Evolutionary conservation across 2,329 filamentous ascomycete genomes (phyloP).

Genomic region (Nothophoma quercina): DNA sequence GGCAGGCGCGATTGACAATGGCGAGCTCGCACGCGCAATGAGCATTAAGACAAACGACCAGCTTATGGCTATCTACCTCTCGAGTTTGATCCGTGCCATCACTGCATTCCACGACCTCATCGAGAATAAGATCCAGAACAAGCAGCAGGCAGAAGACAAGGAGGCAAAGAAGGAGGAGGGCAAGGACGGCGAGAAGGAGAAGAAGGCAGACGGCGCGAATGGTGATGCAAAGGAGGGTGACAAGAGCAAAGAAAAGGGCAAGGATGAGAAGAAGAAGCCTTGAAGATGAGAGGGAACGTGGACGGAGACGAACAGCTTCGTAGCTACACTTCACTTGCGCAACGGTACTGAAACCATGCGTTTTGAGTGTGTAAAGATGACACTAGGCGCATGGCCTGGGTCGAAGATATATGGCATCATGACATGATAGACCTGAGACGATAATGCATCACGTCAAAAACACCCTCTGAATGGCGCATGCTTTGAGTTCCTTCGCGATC

Average conservation of each 20-base stretch:
- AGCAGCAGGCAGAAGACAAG: conserved; percentile 95
- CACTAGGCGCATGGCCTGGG: not conserved
- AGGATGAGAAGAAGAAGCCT: conserved; percentile 63
- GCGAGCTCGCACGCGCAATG: conserved; percentile 94
- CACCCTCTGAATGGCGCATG: not conserved
- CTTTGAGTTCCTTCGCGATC: not conserved
- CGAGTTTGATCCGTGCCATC: conserved; percentile 94
- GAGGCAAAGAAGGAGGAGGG: conserved; percentile 71
- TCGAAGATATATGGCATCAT: conserved; percentile 25
- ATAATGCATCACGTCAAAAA: conserved; percentile 24
- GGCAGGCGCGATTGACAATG: conserved; percentile 65
- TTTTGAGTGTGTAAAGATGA: not conserved
- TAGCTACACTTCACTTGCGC: not conserved
- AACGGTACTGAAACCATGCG: not conserved
- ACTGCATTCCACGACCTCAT: conserved; percentile 99
- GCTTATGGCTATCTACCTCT: conserved; percentile 97
- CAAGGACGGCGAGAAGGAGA: conserved; percentile 71
- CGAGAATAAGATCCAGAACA: conserved; percentile 99
- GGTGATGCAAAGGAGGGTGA: conserved; percentile 59
- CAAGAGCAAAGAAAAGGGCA: conserved; percentile 63
- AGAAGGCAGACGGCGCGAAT: conserved; percentile 63
- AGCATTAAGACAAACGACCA: conserved; percentile 99
- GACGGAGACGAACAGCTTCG: not conserved
- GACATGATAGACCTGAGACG: conserved; percentile 36
- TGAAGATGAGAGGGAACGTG: not conserved